Percentiles rank a stretch among this genome's conserved stretches.
phyloP scores from a whole-genome alignment of 23 red algal genomes.

The Gracilaria vermiculophylla region DNA sequence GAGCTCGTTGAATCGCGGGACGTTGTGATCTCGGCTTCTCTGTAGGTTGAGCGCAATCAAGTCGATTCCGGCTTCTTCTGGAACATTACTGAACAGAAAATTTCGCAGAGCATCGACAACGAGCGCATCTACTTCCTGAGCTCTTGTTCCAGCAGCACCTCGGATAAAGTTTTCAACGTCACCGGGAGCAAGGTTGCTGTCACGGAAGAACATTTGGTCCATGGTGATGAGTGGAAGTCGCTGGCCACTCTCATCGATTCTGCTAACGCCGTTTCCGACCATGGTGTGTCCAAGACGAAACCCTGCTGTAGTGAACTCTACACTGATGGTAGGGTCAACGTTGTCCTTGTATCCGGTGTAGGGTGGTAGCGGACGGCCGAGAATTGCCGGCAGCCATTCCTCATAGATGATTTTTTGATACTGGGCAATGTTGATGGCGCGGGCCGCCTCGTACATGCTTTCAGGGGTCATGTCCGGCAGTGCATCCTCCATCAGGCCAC shows the following conservation, averaged over 20 bases:
- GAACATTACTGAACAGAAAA: conserved; percentile 35
- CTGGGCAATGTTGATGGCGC: conserved; percentile 10
- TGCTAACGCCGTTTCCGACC: conserved; percentile 17
- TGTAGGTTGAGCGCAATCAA: conserved; percentile 57
- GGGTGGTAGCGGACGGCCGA: background rate
- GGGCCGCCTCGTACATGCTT: conserved; percentile 27
- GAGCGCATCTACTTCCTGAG: conserved; percentile 35
- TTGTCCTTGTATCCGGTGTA: conserved; percentile 2
- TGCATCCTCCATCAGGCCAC: background rate
- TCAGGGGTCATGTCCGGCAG: conserved; percentile 21
- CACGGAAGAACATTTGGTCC: conserved; percentile 47
- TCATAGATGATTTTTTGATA: conserved; percentile 61
- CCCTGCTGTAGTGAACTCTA: conserved; percentile 22
- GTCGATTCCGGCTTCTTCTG: conserved; percentile 15
- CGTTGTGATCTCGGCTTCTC: conserved; percentile 40
- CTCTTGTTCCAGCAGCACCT: background rate
- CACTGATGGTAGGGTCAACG: conserved; percentile 34
- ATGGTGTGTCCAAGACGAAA: conserved; percentile 65
- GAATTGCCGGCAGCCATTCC: conserved; percentile 37
- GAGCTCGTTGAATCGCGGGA: conserved; percentile 39
- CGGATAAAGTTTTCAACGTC: conserved; percentile 44
- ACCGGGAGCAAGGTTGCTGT: background rate
- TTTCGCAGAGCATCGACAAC: conserved; percentile 27
- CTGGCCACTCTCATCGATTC: background rate
- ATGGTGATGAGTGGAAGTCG: background rate